These are phyloP conservation scores for Populus tremula DNA, from an alignment of 345 rosid genomes.

Conservation along the genomic window DNA sequence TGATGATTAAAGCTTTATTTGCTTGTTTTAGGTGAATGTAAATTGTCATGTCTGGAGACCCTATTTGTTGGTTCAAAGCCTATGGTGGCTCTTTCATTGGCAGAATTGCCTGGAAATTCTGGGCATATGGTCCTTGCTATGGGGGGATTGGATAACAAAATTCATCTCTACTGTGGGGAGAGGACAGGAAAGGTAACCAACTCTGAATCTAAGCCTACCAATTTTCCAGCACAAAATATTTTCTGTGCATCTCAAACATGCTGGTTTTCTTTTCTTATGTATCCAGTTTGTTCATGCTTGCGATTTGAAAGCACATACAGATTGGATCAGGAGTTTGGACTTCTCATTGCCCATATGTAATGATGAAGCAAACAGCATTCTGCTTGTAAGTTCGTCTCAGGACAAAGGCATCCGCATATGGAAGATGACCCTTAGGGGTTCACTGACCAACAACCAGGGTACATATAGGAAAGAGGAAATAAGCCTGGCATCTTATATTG, in stretches of 20 bases:
- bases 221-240: background rate
- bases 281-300: slow-evolving; percentile 70
- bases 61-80: slow-evolving; percentile 67
- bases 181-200: slow-evolving; percentile 66
- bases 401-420: slow-evolving; percentile 90
- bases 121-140: slow-evolving; percentile 62
- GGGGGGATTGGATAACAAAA: slow-evolving; percentile 89
- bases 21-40: slow-evolving; percentile 57
- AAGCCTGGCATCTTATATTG: slow-evolving; percentile 76
- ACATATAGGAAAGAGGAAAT: slow-evolving; percentile 48
- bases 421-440: slow-evolving; percentile 54
- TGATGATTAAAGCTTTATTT: slow-evolving; percentile 3
- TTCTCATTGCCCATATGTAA: slow-evolving; percentile 66
- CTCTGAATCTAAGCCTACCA: background rate
- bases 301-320: slow-evolving; percentile 90
- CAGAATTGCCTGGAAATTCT: slow-evolving; percentile 65
- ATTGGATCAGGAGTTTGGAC: slow-evolving; percentile 95
- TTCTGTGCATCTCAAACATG: slow-evolving; percentile 6
- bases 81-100: slow-evolving; percentile 75
- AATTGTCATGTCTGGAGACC: slow-evolving; percentile 54
- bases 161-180: slow-evolving; percentile 71
- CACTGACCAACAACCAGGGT: slow-evolving; percentile 30
- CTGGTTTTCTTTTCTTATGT: slow-evolving; percentile 11
- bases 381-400: slow-evolving; percentile 94
- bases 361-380: slow-evolving; percentile 44